Percentiles rank a stretch among this genome's conserved stretches.
Conservation (phyloP, 2,329 filamentous ascomycete species). For the Botrytis elliptica region DNA sequence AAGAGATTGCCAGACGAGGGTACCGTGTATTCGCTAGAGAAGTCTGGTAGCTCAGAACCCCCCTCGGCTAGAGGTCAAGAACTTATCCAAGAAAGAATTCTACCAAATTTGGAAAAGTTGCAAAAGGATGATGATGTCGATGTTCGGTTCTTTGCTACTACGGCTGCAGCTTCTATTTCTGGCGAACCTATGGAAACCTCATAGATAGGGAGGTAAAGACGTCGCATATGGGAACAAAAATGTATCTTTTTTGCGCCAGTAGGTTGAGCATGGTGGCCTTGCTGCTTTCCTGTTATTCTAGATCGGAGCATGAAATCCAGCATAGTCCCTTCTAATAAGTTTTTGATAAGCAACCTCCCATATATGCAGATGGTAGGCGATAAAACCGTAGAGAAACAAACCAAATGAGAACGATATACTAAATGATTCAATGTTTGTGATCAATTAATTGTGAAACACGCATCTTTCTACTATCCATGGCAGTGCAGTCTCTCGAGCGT, state of each 20-base stretch:
- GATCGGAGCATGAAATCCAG: slow-evolving; percentile 40
- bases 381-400: slow-evolving; percentile 5
- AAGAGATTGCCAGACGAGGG: slow-evolving; percentile 86
- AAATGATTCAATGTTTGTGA: background rate
- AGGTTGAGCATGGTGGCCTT: slow-evolving; percentile 32
- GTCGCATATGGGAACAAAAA: slow-evolving; percentile 28
- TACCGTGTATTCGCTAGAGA: slow-evolving; percentile 81
- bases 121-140: slow-evolving; percentile 98
- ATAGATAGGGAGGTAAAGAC: slow-evolving; percentile 41
- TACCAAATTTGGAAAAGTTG: slow-evolving; percentile 90
- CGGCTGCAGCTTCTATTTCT: slow-evolving; percentile 61
- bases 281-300: slow-evolving; percentile 35
- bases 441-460: background rate
- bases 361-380: slow-evolving; percentile 10
- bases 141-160: slow-evolving; percentile 95
- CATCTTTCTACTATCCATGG: background rate
- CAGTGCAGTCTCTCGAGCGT: background rate
- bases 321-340: slow-evolving; percentile 30
- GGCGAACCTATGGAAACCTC: slow-evolving; percentile 56
- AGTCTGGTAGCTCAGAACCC: slow-evolving; percentile 60
- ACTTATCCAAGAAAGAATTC: slow-evolving; percentile 79
- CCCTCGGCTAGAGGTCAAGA: slow-evolving; percentile 73
- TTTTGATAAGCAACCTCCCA: slow-evolving; percentile 16
- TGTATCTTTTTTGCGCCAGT: slow-evolving; percentile 32
- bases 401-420: slow-evolving; percentile 4